Conservation (phyloP, 805 yeast species). For the Candida krabiensis region DNA sequence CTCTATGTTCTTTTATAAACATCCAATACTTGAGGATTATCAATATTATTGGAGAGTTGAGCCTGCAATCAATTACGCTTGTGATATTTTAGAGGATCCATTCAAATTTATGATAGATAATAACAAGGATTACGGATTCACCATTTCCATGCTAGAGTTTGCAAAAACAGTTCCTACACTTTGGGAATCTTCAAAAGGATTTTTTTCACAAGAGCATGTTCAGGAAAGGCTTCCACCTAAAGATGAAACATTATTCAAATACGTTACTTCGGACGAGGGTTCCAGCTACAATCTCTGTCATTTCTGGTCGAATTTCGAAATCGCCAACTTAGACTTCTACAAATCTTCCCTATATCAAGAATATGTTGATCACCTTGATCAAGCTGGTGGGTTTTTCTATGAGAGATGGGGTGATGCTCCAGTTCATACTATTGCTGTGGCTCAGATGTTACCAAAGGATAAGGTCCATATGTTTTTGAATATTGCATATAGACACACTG, state of each 20-base stretch:
- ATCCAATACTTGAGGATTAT: constrained; percentile 50
- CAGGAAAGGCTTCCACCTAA: constrained; percentile 17
- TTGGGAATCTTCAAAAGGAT: constrained; percentile 48
- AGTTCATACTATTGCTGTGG: constrained; percentile 45
- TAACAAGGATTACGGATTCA: constrained; percentile 50
- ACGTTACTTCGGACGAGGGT: constrained; percentile 66
- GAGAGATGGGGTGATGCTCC: constrained; percentile 91
- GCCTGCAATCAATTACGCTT: constrained; percentile 50
- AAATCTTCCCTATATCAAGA: constrained; percentile 54
- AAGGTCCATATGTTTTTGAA: constrained; percentile 77
- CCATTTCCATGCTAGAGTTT: constrained; percentile 52
- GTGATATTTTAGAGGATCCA: constrained; percentile 57
- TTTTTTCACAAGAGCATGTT: constrained; percentile 33
- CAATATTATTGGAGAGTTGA: constrained; percentile 65
- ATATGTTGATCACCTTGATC: constrained; percentile 64
- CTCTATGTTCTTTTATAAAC: constrained; percentile 55
- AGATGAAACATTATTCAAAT: constrained; percentile 49
- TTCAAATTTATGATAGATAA: constrained; percentile 53
- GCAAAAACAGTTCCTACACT: constrained; percentile 50
- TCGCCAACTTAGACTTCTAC: constrained; percentile 68
- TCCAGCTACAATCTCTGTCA: constrained; percentile 70
- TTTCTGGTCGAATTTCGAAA: constrained; percentile 80
- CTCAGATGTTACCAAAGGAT: constrained; percentile 51
- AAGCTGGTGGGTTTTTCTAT: constrained; percentile 75
- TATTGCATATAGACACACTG: constrained; percentile 79